Base-by-base conservation (phyloP, 1,284 basidiomycete genomes). In the Earliella scabrosa region DNA sequence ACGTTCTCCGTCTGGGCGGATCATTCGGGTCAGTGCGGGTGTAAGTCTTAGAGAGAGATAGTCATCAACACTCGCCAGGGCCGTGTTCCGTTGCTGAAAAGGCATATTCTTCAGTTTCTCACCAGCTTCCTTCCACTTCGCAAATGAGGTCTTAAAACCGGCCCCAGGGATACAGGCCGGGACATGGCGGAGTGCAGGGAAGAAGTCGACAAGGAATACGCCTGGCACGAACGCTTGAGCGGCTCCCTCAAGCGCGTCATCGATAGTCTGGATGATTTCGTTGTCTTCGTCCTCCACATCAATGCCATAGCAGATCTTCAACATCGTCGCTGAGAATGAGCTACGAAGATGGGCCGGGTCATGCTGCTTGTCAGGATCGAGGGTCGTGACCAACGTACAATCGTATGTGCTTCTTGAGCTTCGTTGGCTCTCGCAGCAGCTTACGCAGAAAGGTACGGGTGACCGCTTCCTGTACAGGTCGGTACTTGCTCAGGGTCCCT, bases 221-320 rank as follows among this genome's bases (percentile, higher is more conserved):
- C 50, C 56, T 4, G 51, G 45, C 6, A 45, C 18, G 21, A 41
- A 2, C 14, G 20, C 52, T 23, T 50, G 21, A 7, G 45, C 34
- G n/a, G 34, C 8, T 1, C 38, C 51, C 7, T 43, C 50, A 14
- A 64, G 32, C 1, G 58, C 58, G 5, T 52, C 40, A 5, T 64
- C 59, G 4, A 52, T 49, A 5, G 58, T 21, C 2, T 10, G 13
- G 13, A 66, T 24, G 23, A 56, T 49, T 8, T 49, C 45, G 32
- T 67, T 57, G 0, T 53, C 43, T 4, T 58, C 58, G 8, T 32
- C 45, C 10, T 43, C 34, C 3, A 52, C 52, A 13, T 52, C 40
- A 20, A 58, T 54, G 8, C 58, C 63, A 13, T 64, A 64, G 3
- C 52, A 46, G 7, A 60, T 50, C 20, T 52, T 59, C 24, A 63